Percentiles rank a stretch among this genome's conserved stretches.
These are phyloP conservation scores for Calocera viscosa DNA, from an alignment of 768 basidiomycete genomes.

Conservation along the genomic window DNA sequence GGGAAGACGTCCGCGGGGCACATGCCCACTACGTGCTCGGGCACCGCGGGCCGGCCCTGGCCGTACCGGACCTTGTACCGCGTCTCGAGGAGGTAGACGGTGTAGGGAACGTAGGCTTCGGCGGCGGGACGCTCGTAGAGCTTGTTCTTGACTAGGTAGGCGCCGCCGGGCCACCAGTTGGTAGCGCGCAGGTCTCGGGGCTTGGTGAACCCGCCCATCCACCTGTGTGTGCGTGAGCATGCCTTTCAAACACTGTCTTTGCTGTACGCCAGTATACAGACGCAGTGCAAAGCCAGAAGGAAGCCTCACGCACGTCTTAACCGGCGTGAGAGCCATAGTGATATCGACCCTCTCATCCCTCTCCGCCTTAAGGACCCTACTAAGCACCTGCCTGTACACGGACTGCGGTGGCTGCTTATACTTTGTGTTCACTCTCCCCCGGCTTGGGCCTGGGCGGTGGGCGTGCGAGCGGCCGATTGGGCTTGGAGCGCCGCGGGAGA, in stretches of 20 bases:
- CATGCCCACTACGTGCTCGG: conserved; percentile 27
- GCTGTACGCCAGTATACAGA: too few species aligned
- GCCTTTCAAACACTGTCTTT: too few species aligned
- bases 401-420: too few species aligned
- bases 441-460: too few species aligned
- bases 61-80: conserved; percentile 26
- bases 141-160: conserved; percentile 22
- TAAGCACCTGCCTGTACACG: too few species aligned
- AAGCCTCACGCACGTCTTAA: conserved; percentile 32
- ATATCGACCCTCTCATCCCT: conserved; percentile 34
- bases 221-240: too few species aligned
- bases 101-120: conserved; percentile 31
- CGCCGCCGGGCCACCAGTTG: conserved; percentile 30
- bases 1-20: conserved; percentile 28
- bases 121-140: conserved; percentile 25
- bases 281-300: too few species aligned
- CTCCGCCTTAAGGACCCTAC: conserved; percentile 30
- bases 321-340: conserved; percentile 27
- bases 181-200: conserved; percentile 29
- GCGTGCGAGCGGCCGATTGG: too few species aligned
- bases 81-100: conserved; percentile 32
- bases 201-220: conserved; percentile 32
- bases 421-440: too few species aligned
- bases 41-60: conserved; percentile 25
- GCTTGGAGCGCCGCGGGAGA: too few species aligned